Conservation (phyloP, 2,329 filamentous ascomycete genomes). For the Colletotrichum tofieldiae region DNA sequence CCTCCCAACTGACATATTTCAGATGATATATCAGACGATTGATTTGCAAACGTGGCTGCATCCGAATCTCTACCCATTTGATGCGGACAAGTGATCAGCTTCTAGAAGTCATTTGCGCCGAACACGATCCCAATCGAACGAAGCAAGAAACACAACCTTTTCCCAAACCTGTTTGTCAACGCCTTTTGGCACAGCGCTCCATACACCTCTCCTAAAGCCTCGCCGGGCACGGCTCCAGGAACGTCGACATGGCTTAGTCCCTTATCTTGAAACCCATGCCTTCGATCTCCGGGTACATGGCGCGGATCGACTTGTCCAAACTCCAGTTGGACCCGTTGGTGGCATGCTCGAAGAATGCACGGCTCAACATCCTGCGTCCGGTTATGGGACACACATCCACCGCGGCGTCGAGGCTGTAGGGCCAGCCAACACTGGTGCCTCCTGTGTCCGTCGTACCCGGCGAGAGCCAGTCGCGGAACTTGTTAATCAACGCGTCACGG, state of each 20-base stretch:
- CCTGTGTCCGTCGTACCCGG: conserved; percentile 34
- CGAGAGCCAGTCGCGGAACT: conserved; percentile 36
- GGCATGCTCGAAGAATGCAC: conserved; percentile 34
- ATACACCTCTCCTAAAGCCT: too few species aligned
- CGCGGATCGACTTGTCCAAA: conserved; percentile 30
- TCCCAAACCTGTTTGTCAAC: background rate
- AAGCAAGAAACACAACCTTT: background rate
- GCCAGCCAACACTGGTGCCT: conserved; percentile 33
- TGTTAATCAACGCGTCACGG: conserved; percentile 28
- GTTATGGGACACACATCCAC: conserved; percentile 31
- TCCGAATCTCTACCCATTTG: background rate
- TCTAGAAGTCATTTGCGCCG: background rate
- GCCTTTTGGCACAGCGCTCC: background rate
- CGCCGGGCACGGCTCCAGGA: background rate
- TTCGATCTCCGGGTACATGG: conserved; percentile 33
- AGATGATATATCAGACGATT: background rate
- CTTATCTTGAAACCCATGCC: conserved; percentile 26
- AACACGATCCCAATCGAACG: background rate
- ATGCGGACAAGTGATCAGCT: background rate
- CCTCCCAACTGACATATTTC: background rate
- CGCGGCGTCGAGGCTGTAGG: conserved; percentile 35
- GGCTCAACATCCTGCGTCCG: conserved; percentile 27
- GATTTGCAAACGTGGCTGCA: background rate
- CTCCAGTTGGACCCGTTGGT: conserved; percentile 35
- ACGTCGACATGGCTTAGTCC: background rate